A percentile compares a stretch with the other conserved stretches of the same genome.
These are phyloP conservation scores for Novakomyces olei DNA, from an alignment of 805 yeast species.

Conservation along the genomic window DNA sequence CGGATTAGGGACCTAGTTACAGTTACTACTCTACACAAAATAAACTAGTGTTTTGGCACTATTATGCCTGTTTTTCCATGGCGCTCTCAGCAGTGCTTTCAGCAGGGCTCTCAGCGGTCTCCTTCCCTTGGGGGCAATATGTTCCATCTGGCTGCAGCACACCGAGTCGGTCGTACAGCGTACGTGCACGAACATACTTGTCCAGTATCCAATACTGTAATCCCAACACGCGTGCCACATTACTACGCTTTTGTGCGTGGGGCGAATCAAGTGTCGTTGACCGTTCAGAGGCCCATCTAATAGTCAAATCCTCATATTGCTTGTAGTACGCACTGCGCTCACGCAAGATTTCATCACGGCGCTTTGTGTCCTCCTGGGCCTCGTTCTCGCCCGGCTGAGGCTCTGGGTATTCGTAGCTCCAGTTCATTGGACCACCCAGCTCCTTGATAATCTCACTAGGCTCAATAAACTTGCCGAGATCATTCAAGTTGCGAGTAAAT, in stretches of 20 bases:
- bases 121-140: too few relatives aligned
- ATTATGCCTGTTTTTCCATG: too few relatives aligned
- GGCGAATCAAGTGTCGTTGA: slow-evolving; percentile 27
- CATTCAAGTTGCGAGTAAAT: slow-evolving; percentile 52
- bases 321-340: slow-evolving; percentile 35
- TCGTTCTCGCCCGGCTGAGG: slow-evolving; percentile 44
- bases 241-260: slow-evolving; percentile 16
- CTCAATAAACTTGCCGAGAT: slow-evolving; percentile 41
- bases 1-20: too few relatives aligned
- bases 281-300: slow-evolving; percentile 41
- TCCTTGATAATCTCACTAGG: slow-evolving; percentile 38
- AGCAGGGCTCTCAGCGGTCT: too few relatives aligned
- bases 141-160: too few relatives aligned
- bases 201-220: slow-evolving; percentile 47
- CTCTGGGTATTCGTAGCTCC: slow-evolving; percentile 33
- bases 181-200: slow-evolving; percentile 60
- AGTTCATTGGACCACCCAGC: slow-evolving; percentile 51
- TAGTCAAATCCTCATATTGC: slow-evolving; percentile 40
- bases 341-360: slow-evolving; percentile 22
- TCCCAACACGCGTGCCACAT: slow-evolving; percentile 16
- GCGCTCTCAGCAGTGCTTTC: too few relatives aligned
- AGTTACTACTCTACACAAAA: too few relatives aligned
- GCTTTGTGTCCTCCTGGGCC: slow-evolving; percentile 21
- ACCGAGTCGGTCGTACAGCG: slow-evolving; percentile 63
- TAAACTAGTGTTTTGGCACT: too few relatives aligned